Percentiles rank a stretch among this genome's conserved stretches.
Evolutionary conservation across 2,329 filamentous ascomycete species (phyloP).

Genomic region (Xylaria polymorpha): DNA sequence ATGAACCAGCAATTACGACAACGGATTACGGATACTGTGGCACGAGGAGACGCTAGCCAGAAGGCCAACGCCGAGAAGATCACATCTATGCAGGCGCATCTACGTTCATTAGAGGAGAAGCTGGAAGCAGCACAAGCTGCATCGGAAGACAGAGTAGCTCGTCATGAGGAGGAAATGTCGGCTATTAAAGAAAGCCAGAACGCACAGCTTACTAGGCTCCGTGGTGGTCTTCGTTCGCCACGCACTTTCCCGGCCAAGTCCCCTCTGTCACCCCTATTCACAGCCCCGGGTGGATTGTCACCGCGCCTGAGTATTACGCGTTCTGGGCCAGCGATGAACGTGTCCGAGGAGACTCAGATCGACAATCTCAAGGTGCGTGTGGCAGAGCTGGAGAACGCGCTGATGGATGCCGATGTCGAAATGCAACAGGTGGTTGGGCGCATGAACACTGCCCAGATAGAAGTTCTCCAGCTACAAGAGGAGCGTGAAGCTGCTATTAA

Average conservation of each 20-base stretch:
- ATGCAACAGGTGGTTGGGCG: conserved; percentile 86
- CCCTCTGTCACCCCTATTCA: conserved; percentile 71
- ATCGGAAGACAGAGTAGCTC: conserved; percentile 84
- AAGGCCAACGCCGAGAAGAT: conserved; percentile 83
- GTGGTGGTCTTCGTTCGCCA: conserved; percentile 62
- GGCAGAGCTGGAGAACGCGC: conserved; percentile 83
- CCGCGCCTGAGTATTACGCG: conserved; percentile 63
- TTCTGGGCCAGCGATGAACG: conserved; percentile 68
- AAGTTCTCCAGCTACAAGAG: conserved; percentile 81
- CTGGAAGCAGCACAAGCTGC: conserved; percentile 84
- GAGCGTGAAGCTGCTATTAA: conserved; percentile 79
- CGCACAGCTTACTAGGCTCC: conserved; percentile 79
- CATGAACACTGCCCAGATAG: conserved; percentile 86
- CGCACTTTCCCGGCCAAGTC: conserved; percentile 67
- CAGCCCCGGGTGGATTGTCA: conserved; percentile 58
- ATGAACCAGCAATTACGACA: conserved; percentile 79
- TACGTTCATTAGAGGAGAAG: conserved; percentile 85
- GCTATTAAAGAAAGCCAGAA: conserved; percentile 81
- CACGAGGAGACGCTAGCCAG: conserved; percentile 86
- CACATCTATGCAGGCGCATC: conserved; percentile 81
- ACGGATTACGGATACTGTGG: conserved; percentile 82
- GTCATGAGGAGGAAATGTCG: conserved; percentile 87
- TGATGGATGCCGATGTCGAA: conserved; percentile 79
- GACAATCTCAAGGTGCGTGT: conserved; percentile 82
- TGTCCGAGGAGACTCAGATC: conserved; percentile 79